These are phyloP conservation scores for Talaromyces sp. DNA, from an alignment of 2,329 filamentous ascomycete species.

Conservation along the genomic window DNA sequence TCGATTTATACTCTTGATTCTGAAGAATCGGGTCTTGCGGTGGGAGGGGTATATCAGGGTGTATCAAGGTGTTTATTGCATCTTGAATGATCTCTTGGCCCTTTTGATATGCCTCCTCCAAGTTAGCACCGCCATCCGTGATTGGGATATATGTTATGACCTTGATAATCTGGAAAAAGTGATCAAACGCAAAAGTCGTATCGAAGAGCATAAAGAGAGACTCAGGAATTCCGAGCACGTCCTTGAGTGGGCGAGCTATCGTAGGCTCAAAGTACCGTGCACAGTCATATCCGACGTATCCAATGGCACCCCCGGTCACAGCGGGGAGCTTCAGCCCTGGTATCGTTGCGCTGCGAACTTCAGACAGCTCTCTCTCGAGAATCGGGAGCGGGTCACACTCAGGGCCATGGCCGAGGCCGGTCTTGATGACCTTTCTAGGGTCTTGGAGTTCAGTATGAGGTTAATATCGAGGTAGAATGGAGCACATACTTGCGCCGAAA, in stretches of 20 bases:
- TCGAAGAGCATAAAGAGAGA: constrained; percentile 96
- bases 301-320: constrained; percentile 86
- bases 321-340: constrained; percentile 80
- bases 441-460: constrained; percentile 37
- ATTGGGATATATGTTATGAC: constrained; percentile 87
- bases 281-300: constrained; percentile 97
- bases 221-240: constrained; percentile 85
- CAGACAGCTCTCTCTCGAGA: constrained; percentile 77
- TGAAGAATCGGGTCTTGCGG: constrained; percentile 69
- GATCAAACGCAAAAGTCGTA: constrained; percentile 89
- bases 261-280: constrained; percentile 97
- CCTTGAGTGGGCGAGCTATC: constrained; percentile 81
- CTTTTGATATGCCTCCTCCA: constrained; percentile 68
- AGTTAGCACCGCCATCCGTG: constrained; percentile 53
- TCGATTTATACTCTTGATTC: constrained; percentile 79
- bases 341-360: constrained; percentile 76
- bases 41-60: constrained; percentile 73
- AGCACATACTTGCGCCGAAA: constrained; percentile 68
- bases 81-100: constrained; percentile 63
- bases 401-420: constrained; percentile 81
- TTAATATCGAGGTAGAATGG: neutral
- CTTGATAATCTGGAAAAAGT: constrained; percentile 89
- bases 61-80: constrained; percentile 68
- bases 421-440: constrained; percentile 74
- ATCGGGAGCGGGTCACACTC: constrained; percentile 78